These are phyloP conservation scores for Gamsiella multidivaricata DNA, from an alignment of 192 early-diverging fungal species.

Conservation along the genomic window DNA sequence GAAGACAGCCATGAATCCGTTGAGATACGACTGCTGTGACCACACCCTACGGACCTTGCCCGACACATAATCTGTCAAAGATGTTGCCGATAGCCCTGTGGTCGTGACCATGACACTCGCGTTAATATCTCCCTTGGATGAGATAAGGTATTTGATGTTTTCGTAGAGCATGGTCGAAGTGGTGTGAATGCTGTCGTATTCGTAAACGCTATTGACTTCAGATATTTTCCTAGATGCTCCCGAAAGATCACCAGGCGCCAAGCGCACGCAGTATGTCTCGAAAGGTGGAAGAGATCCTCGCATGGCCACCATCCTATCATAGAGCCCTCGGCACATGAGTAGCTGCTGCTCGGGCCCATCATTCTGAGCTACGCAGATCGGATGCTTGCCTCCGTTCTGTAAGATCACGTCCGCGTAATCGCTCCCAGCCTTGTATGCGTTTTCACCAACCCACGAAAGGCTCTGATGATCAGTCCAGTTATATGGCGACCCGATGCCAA, in stretches of 20 bases:
- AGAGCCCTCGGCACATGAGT: conserved; percentile 32
- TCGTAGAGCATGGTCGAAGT: conserved; percentile 32
- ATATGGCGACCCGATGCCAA: conserved; percentile 28
- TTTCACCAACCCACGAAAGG: conserved; percentile 45
- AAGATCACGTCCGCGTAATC: conserved; percentile 29
- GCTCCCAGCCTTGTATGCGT: conserved; percentile 24
- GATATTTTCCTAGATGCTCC: conserved; percentile 1
- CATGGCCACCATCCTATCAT: conserved; percentile 1
- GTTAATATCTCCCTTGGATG: background rate
- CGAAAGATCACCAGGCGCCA: conserved; percentile 20
- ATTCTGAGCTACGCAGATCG: conserved; percentile 33
- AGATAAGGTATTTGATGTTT: conserved; percentile 27
- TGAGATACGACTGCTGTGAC: conserved; percentile 50
- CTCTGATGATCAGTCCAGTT: conserved; percentile 3
- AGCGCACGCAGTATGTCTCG: conserved; percentile 10
- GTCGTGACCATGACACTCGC: conserved; percentile 11
- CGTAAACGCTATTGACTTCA: conserved; percentile 5
- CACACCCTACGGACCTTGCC: conserved; percentile 32
- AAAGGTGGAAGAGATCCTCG: conserved; percentile 9
- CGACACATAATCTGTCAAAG: conserved; percentile 16
- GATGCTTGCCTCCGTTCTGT: background rate
- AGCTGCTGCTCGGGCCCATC: conserved; percentile 24
- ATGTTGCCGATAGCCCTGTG: conserved; percentile 24
- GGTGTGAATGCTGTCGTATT: conserved; percentile 41
- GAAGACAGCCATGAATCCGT: conserved; percentile 41